Evolutionary conservation across 1,284 basidiomycete genomes (phyloP), one percentile per base, ranked within the genome.

Genomic region (Vanrija sp.): DNA sequence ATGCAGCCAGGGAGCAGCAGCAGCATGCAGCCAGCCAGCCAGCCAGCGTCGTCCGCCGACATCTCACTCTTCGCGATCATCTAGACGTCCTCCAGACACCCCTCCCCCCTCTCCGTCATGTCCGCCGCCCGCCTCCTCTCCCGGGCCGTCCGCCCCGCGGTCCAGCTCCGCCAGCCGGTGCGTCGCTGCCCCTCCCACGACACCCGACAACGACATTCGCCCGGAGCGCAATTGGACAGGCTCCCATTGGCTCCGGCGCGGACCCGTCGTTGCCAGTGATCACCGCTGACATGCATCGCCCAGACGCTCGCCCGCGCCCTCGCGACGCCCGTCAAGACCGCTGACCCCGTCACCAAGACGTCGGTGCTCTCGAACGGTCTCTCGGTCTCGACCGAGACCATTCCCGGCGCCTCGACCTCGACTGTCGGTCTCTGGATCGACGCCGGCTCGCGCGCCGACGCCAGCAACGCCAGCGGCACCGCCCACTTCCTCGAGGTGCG

Each of bases 381-480:
- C 55, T 93, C 89, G n/a, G 84, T 93, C 62, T 89, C 89, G 39
- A 92, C 89, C 6, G 94, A 98, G 79, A 82, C 90, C 23, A 90
- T 94, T 64, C 84, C 92, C 20, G 86, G 91, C 73, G 88, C 92
- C n/a, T 89, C 95, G 78, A 98, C 95, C 14, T 95, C 95, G 16
- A 98, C 95, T 27, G 93, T 98, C 44, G 96, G 96, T 66, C 88
- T 98, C 54, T 99, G 94, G 94, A 96, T 98, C 71, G 95, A 98
- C 73, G 94, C 95, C 57, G 96, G 96, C 63, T 95, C 91, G 60
- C 84, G 96, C 58, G 93, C 92, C 59, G 96, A 99, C 83, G 95
- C 88, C 48, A 85, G 89, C 77, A 85, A 84, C 76, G 96, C 88
- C 49, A 96, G 89, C 69, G 95, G 96, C 51, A 96, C 93, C 8